Evolutionary conservation across 2,329 filamentous ascomycete genomes (phyloP), one percentile per base, ranked within the genome.

Genomic region (Alternaria gansuensis): DNA sequence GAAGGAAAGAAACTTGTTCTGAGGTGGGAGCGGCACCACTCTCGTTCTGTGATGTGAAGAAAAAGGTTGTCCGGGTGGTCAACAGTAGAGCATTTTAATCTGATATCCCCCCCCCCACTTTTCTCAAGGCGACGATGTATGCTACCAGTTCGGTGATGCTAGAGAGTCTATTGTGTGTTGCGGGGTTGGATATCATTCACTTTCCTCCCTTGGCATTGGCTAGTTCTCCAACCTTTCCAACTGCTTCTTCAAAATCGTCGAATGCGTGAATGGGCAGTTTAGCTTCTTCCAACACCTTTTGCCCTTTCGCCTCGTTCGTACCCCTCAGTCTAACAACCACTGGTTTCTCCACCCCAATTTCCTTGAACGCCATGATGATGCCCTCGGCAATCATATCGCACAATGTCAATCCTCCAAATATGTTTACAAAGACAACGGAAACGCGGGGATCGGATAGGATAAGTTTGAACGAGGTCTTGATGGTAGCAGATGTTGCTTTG

Each of bases 331-430:
- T 83, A 29, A 93, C 90, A n/a, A 93, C 89, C 0, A 93, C 88
- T 0, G 90, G 90, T 64, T 76, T 78, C 60, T 79, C 82, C 68
- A 90, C 83, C 8, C 85, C 80, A 53, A 92, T 75, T 70, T 93
- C 88, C 62, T 84, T 82, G 71, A 93, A 92, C 1, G 90, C 90
- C 66, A 91, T 70, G 26, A 93, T 81, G 48, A 94, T 85, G 0
- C 90, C 90, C 57, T 87, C 82, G 0, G 91, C 91, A 75, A 93
- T 93, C 90, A 93, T 93, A 66, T 92, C 90, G 34, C 90, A 90
- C 58, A 89, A 83, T 6, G 89, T 92, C 67, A 92, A 71, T 0
- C 88, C 87, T 8, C 87, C 88, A 64, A 90, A 91, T 64, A 90
- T 90, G 63, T 90, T 90, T 29, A 90, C 88, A 67, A 90, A 89